Percentiles rank a stretch among this genome's conserved stretches.
phyloP scores from a whole-genome alignment of 257 asterid species.

The Solanum chilense region DNA sequence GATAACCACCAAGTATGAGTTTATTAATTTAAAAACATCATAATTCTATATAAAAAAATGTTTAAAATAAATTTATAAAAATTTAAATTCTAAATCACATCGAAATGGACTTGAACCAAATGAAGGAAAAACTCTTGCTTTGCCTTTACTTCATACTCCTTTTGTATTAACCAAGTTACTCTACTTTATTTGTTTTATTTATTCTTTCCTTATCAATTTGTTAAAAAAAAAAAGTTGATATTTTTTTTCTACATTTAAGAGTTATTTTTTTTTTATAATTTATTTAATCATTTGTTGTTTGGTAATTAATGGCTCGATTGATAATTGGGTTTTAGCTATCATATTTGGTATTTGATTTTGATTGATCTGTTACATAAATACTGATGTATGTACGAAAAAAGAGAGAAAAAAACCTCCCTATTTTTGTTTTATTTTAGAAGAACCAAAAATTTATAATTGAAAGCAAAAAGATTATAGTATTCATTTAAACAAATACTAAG shows the following conservation, averaged over 20 bases:
- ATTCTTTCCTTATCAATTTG: not conserved
- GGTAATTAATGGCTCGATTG: not conserved
- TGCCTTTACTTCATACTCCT: not conserved
- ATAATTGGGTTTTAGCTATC: not conserved
- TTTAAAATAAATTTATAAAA: not conserved
- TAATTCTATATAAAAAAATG: not conserved
- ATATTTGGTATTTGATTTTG: not conserved
- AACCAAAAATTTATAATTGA: not conserved
- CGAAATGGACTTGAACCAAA: not conserved
- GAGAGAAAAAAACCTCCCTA: fast-evolving
- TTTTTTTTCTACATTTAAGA: not conserved
- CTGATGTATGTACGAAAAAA: not conserved
- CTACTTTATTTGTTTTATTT: not conserved
- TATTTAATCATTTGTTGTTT: not conserved
- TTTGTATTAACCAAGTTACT: not conserved
- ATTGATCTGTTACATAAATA: not conserved
- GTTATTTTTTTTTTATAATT: not conserved
- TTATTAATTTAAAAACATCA: not conserved
- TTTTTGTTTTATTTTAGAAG: not conserved
- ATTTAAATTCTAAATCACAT: not conserved
- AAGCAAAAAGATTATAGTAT: not conserved
- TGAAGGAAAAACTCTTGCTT: not conserved
- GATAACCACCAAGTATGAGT: not conserved
- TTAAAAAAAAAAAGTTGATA: not conserved
- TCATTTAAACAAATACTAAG: not conserved